Evolutionary conservation across 176 grass and related monocot genomes (phyloP), one percentile per base, ranked within the genome.

Genomic region (Ensete glaucum): DNA sequence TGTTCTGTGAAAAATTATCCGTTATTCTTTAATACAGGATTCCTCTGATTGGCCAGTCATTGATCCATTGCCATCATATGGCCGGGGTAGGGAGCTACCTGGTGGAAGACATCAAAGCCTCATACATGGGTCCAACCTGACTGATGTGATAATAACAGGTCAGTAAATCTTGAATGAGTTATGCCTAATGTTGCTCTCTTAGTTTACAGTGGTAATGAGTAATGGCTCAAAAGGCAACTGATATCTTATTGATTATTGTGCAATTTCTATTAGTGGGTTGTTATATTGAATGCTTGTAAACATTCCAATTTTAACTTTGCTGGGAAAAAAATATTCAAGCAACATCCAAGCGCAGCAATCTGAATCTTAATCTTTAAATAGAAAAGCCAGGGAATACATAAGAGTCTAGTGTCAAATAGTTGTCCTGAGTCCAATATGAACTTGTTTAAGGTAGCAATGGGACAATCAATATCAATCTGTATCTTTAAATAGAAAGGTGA

Each of bases 91-190:
- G 77, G 88, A 98, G 60, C 82, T 99, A n/a, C 90, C 88, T 63
- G 88, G 95, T 72, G 83, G 70, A 81, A 89, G 95, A 43, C 95
- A 99, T 52, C 81, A 88, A 77, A 90, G 88, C 81, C 74, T 99
- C 75, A 91, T 99, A 77, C 88, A 91, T 74, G 90, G 95, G 52
- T 84, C 76, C n/a, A 89, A 91, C 71, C 67, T 94, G 2, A 99
- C 90, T 26, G 88, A 99, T 79, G 90, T 99, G 51, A 89, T 99
- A 64, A 91, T 99, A 71, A 94, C 88, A 76, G 90, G 90, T 93
- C 43, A 43, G 29, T 50, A 48, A 11, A 49, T 86, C 76, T 78
- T 78, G 57, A n/a, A 50, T 2, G 16, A 70, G 12, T 48, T 57
- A 15, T 22, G 11, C 43, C 27, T 64, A 15, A 64, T 48, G 43